Conservation (phyloP, 1,284 basidiomycete genomes). For the Papiliotrema laurentii region DNA sequence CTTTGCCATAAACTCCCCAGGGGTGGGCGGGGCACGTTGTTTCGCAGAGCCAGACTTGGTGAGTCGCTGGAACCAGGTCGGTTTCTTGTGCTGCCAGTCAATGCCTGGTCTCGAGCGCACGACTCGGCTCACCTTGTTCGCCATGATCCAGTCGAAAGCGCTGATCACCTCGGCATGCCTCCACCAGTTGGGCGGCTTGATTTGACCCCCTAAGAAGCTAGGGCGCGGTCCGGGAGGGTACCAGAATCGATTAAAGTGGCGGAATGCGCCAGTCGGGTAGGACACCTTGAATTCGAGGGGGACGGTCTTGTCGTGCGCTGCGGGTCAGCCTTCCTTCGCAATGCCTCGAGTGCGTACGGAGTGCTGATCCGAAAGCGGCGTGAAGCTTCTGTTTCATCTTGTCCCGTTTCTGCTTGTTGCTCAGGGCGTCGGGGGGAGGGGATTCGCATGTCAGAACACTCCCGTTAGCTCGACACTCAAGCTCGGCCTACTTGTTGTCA, state of each 20-base stretch:
- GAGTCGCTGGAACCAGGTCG: conserved; percentile 79
- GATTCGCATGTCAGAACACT: conserved; percentile 62
- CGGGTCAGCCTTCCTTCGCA: not conserved
- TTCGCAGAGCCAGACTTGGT: conserved; percentile 62
- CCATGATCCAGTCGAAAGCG: conserved; percentile 80
- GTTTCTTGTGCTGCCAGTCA: conserved; percentile 68
- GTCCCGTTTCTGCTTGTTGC: conserved; percentile 74
- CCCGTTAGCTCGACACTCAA: not conserved
- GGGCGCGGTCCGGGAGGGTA: conserved; percentile 24
- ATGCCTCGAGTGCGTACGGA: conserved; percentile 14
- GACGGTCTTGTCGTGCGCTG: conserved; percentile 28
- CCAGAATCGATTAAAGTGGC: conserved; percentile 43
- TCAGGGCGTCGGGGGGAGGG: conserved; percentile 74
- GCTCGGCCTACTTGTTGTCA: conserved; percentile 79
- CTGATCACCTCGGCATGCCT: conserved; percentile 79
- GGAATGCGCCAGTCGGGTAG: conserved; percentile 71
- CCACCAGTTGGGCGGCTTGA: conserved; percentile 88
- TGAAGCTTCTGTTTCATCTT: conserved; percentile 73
- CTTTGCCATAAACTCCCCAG: conserved; percentile 76
- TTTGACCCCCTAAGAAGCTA: conserved; percentile 52
- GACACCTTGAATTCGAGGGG: conserved; percentile 83
- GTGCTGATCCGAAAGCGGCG: conserved; percentile 64
- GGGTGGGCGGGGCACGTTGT: conserved; percentile 66
- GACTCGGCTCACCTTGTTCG: conserved; percentile 63
- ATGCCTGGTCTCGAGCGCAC: not conserved